Conservation (phyloP, 1,139 yeast species). For the Scheffersomyces quercinus region DNA sequence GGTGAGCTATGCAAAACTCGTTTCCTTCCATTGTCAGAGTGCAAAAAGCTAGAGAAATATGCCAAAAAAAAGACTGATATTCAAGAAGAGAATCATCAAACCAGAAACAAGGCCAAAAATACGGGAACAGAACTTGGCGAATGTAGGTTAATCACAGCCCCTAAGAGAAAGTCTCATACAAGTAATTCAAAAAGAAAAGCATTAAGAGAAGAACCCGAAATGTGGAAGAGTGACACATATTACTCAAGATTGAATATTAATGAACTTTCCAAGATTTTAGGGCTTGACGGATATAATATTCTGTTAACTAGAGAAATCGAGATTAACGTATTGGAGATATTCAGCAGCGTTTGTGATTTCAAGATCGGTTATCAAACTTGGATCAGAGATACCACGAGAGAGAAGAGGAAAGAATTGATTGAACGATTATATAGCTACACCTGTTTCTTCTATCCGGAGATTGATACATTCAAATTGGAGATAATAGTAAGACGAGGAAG, state of each 20-base stretch:
- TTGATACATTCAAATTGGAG: conserved; percentile 54
- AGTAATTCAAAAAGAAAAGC: background rate
- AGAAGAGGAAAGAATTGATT: conserved; percentile 51
- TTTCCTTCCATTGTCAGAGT: too few relatives aligned
- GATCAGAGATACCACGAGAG: conserved; percentile 70
- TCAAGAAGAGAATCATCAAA: too few relatives aligned
- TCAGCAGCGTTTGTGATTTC: conserved; percentile 61
- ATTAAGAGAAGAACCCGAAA: background rate
- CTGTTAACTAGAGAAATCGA: conserved; percentile 43
- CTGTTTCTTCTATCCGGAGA: conserved; percentile 49
- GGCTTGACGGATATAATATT: conserved; percentile 22
- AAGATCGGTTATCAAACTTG: conserved; percentile 76
- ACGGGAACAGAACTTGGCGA: too few relatives aligned
- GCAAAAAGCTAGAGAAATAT: too few relatives aligned
- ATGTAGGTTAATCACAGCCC: too few relatives aligned
- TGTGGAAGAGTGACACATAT: conserved; percentile 15
- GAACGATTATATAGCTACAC: conserved; percentile 51
- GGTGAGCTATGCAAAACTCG: too few relatives aligned
- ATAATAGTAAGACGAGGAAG: conserved; percentile 76
- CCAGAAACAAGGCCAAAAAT: too few relatives aligned
- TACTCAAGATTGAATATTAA: conserved; percentile 30
- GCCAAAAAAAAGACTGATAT: too few relatives aligned
- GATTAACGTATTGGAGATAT: conserved; percentile 55
- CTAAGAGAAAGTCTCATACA: too few relatives aligned
- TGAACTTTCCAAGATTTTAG: conserved; percentile 27